Percentiles rank a stretch among this genome's conserved stretches.
Evolutionary conservation across 495 filamentous ascomycete species (phyloP).

Genomic region (Aspergillus heteromorphus): DNA sequence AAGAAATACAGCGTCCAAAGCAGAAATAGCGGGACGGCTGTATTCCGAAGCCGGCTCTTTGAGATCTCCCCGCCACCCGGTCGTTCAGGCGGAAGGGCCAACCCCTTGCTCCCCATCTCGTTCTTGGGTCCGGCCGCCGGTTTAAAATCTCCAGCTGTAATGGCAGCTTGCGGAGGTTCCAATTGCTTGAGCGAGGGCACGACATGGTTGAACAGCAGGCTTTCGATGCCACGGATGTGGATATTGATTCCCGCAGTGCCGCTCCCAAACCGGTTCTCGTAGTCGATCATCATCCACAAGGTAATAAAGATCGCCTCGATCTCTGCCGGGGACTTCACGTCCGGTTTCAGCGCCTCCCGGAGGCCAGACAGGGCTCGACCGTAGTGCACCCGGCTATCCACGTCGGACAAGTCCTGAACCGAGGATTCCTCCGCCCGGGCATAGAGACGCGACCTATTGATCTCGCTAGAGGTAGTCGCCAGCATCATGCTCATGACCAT

Average conservation of each 20-base stretch:
- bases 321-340: conserved; percentile 23
- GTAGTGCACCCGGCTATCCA: conserved; percentile 24
- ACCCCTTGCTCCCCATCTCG: no score
- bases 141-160: not conserved
- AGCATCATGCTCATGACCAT: conserved; percentile 36
- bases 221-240: conserved; percentile 28
- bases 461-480: conserved; percentile 27
- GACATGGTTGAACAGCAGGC: conserved; percentile 26
- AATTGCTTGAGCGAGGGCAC: conserved; percentile 22
- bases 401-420: conserved; percentile 14
- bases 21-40: conserved; percentile 29
- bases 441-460: conserved; percentile 20
- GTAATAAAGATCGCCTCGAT: conserved; percentile 32
- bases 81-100: not conserved
- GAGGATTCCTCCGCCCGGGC: conserved; percentile 6
- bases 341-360: conserved; percentile 24
- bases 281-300: conserved; percentile 33
- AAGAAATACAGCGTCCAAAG: conserved; percentile 33
- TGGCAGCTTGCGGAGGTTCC: not conserved
- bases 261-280: conserved; percentile 31
- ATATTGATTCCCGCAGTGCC: conserved; percentile 28
- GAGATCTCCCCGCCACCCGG: not conserved
- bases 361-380: conserved; percentile 28
- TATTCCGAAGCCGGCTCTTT: conserved; percentile 13
- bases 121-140: no score